Evolutionary conservation across 345 rosid species (phyloP), one percentile per base, ranked within the genome.

Genomic region (Geranium brycei): DNA sequence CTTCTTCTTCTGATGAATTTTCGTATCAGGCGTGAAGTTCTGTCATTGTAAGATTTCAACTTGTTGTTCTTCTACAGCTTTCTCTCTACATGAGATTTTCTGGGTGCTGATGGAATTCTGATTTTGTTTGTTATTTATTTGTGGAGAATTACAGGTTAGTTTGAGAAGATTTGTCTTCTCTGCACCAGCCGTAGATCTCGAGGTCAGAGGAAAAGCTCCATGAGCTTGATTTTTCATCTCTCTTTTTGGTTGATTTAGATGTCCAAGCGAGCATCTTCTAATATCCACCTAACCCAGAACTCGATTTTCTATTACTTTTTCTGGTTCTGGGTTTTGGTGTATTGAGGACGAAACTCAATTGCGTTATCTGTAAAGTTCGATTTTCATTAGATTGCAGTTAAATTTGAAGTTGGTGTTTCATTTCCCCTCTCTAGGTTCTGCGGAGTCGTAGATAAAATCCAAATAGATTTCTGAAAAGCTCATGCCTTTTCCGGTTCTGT

Each of bases 141-240:
- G n/a, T n/a, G n/a, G n/a, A n/a, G 3, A 35, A 35, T 57, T 15
- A 2, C 59, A 57, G 59, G 59, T 4, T 57, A n/a, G 59, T 19
- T 23, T 16, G 57, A 51, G 66, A 31, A 7, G 32, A 40, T 31
- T 61, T 67, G 8, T 1, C 15, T 58, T 58, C 4, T 35, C 23
- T 57, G 18, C 57, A 32, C 4, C 5, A 63, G 66, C 18, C 17
- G 18, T 57, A 69, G 72, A 69, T 69, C 72, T 62, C 58, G 67
- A 28, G 61, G 28, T 41, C 18, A 30, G 72, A 23, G 28, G 23
- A 57, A 35, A 58, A 57, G 15, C 11, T 2, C 59, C 62, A 60
- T 40, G 18, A 2, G 0, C 51, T 51, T 30, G 31, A 8, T 60
- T 47, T 66, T 5, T 4, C 1, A 35, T 35, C 41, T 35, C 41